phyloP scores from a whole-genome alignment of 1,284 basidiomycete genomes.

The Erythrobasidium hasegawianum region DNA sequence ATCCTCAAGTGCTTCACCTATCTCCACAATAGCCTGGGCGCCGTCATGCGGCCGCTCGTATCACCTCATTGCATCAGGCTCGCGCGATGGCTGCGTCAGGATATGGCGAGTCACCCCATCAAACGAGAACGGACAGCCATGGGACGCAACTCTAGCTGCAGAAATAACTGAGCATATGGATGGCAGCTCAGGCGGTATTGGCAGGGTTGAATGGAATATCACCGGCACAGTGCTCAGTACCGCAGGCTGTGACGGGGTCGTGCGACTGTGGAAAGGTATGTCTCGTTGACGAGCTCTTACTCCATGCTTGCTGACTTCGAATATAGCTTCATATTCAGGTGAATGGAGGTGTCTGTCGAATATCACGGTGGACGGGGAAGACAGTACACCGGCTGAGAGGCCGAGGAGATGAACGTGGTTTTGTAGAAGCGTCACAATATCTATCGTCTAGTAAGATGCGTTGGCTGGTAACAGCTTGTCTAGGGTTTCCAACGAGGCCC shows the following conservation, averaged over 20 bases:
- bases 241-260: constrained; percentile 79
- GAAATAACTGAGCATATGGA: constrained; percentile 75
- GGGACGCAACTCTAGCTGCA: constrained; percentile 69
- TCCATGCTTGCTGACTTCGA: too few species aligned
- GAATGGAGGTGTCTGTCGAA: constrained; percentile 41
- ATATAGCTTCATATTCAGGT: constrained; percentile 37
- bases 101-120: constrained; percentile 72
- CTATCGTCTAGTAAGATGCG: not conserved
- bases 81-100: constrained; percentile 75
- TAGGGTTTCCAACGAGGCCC: constrained; percentile 46
- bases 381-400: not conserved
- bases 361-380: constrained; percentile 38
- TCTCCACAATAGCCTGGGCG: constrained; percentile 82
- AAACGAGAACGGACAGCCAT: constrained; percentile 56
- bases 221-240: constrained; percentile 85
- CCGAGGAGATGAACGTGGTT: not conserved
- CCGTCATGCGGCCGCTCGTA: constrained; percentile 85
- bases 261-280: constrained; percentile 77
- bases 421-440: too few species aligned
- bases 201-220: constrained; percentile 78
- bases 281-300: not conserved
- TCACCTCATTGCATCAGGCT: constrained; percentile 83
- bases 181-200: constrained; percentile 53
- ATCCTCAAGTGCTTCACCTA: constrained; percentile 50
- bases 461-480: constrained; percentile 33